Evolutionary conservation across 768 basidiomycete genomes (phyloP).

Genomic region (Phanerochaete carnosa): DNA sequence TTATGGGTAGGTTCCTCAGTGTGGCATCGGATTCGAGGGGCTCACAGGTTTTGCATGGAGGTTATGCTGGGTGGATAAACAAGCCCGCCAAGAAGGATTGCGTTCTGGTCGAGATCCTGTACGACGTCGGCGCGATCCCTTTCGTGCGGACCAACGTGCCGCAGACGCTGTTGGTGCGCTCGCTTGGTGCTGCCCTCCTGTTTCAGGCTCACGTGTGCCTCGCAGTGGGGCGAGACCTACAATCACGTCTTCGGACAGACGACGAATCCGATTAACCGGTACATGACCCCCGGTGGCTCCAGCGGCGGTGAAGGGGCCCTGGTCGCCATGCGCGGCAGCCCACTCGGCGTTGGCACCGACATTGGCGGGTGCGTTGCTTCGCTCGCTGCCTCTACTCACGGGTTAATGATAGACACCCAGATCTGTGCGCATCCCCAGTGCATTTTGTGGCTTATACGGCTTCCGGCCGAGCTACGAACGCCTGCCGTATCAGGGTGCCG

Average conservation of each 20-base stretch:
- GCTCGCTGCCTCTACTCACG: conserved; percentile 4
- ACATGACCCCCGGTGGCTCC: conserved; percentile 73
- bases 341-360: conserved; percentile 73
- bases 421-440: conserved; percentile 68
- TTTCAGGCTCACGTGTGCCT: neutral
- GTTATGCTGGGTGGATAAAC: conserved; percentile 56
- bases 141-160: conserved; percentile 57
- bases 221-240: conserved; percentile 73
- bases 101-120: conserved; percentile 49
- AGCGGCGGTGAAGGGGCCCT: conserved; percentile 87
- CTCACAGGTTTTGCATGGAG: conserved; percentile 18
- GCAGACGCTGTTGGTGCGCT: conserved; percentile 48
- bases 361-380: conserved; percentile 58
- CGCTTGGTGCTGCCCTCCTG: neutral
- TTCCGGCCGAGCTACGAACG: conserved; percentile 68
- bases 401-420: conserved; percentile 29
- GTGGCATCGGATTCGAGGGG: neutral
- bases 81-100: conserved; percentile 43
- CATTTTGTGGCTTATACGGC: conserved; percentile 67
- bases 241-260: conserved; percentile 82
- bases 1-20: conserved; percentile 38
- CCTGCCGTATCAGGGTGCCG: conserved; percentile 65
- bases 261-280: conserved; percentile 68
- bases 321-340: conserved; percentile 48
- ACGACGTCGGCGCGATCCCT: conserved; percentile 53